These are phyloP conservation scores for Debaryomyces maramus DNA, from an alignment of 805 yeast species.

Conservation along the genomic window DNA sequence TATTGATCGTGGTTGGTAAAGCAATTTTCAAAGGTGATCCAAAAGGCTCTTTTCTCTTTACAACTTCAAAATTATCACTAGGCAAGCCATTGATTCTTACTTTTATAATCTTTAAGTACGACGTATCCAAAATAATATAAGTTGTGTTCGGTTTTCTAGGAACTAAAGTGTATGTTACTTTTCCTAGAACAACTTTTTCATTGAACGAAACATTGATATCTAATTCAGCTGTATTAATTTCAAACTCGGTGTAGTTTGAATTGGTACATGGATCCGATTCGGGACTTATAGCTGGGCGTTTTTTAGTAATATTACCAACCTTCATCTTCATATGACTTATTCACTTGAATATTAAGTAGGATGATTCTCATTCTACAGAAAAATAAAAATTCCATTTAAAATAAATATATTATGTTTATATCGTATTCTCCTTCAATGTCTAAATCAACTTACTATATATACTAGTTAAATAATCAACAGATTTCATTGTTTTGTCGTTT, in stretches of 20 bases:
- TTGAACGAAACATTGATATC: constrained; percentile 26
- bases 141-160: constrained; percentile 3
- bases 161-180: constrained; percentile 20
- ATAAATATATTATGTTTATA: too few relatives aligned
- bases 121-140: constrained; percentile 25
- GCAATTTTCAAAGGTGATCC: constrained; percentile 26
- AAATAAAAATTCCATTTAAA: too few relatives aligned
- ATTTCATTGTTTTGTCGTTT: not conserved
- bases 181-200: constrained; percentile 20
- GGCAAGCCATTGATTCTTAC: constrained; percentile 20
- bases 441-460: not conserved
- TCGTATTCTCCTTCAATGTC: not conserved
- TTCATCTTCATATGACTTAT: too few relatives aligned
- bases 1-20: constrained; percentile 6
- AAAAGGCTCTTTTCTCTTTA: constrained; percentile 18
- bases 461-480: not conserved
- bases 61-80: constrained; percentile 9
- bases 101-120: constrained; percentile 19
- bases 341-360: too few relatives aligned
- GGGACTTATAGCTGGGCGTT: not conserved
- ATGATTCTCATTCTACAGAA: too few relatives aligned
- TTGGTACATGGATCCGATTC: constrained; percentile 26
- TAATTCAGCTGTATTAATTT: constrained; percentile 19
- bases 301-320: not conserved
- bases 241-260: constrained; percentile 29